A percentile compares a stretch with the other conserved stretches of the same genome.
Evolutionary conservation across 192 early-diverging fungal species (phyloP).

Genomic region (Oehlia diaphana): DNA sequence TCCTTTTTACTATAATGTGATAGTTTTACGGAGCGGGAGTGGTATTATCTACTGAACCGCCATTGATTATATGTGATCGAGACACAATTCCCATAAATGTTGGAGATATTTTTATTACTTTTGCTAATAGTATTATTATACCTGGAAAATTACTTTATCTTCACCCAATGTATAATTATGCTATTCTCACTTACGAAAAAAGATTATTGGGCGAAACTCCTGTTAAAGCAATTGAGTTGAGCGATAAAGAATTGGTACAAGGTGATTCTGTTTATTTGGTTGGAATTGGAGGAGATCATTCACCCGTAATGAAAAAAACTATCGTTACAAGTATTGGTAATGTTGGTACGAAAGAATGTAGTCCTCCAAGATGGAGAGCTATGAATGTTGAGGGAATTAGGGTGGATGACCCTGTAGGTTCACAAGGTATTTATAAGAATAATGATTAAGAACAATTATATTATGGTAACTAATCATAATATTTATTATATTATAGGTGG

Average conservation of each 20-base stretch:
- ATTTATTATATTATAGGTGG: slow-evolving; percentile 38
- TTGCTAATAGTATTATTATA: slow-evolving; percentile 87
- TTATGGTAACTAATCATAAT: background rate
- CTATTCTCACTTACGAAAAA: slow-evolving; percentile 81
- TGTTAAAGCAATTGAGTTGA: slow-evolving; percentile 62
- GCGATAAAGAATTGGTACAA: slow-evolving; percentile 55
- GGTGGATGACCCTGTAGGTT: slow-evolving; percentile 64
- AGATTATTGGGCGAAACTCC: slow-evolving; percentile 72
- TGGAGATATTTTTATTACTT: slow-evolving; percentile 79
- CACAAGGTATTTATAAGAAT: slow-evolving; percentile 42
- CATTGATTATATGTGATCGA: slow-evolving; percentile 81
- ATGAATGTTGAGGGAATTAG: slow-evolving; percentile 62
- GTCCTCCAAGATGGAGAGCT: slow-evolving; percentile 64
- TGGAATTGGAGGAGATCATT: slow-evolving; percentile 53
- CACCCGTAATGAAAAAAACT: slow-evolving; percentile 60
- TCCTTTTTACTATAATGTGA: background rate
- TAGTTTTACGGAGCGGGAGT: slow-evolving; percentile 71
- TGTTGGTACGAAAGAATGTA: slow-evolving; percentile 68
- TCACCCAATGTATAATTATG: slow-evolving; percentile 90
- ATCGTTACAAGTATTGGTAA: slow-evolving; percentile 60
- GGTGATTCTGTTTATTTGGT: slow-evolving; percentile 64
- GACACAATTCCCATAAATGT: slow-evolving; percentile 77
- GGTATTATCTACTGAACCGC: slow-evolving; percentile 73
- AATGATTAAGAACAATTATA: background rate
- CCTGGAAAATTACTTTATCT: slow-evolving; percentile 79